Percentiles rank a stretch among this genome's conserved stretches.
phyloP scores from a whole-genome alignment of 192 early-diverging fungal species.

The Coemansia sp. region DNA sequence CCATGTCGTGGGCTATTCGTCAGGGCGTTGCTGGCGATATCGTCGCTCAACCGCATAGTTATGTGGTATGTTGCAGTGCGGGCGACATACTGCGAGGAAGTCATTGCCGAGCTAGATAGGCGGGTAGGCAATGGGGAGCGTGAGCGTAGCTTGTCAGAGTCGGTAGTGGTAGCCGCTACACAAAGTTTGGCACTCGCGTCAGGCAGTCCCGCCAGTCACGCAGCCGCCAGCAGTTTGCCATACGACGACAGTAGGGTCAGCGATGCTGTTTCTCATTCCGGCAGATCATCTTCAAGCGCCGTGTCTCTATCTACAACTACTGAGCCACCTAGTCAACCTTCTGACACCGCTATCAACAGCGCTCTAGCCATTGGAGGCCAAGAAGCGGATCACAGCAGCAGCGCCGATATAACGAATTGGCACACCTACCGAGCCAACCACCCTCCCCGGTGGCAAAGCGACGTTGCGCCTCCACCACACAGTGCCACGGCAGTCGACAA shows the following conservation, averaged over 20 bases:
- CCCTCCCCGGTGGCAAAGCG: neutral
- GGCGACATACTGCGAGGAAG: constrained; percentile 31
- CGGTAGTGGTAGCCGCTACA: neutral
- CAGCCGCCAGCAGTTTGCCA: neutral
- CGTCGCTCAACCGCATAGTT: constrained; percentile 39
- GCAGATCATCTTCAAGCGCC: neutral
- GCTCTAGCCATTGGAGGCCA: neutral
- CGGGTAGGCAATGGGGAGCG: neutral
- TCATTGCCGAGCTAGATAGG: constrained; percentile 20
- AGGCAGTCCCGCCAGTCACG: neutral
- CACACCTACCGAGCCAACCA: neutral
- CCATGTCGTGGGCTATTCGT: constrained; percentile 38
- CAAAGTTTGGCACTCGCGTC: neutral
- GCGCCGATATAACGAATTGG: neutral
- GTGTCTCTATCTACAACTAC: neutral
- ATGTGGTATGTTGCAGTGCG: constrained; percentile 37
- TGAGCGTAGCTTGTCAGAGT: neutral
- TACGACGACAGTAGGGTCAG: neutral
- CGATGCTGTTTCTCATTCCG: neutral
- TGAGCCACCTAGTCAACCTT: neutral
- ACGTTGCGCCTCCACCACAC: neutral
- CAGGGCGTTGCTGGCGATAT: constrained; percentile 37
- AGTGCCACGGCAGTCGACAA: constrained; percentile 17
- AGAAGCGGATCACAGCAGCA: neutral
- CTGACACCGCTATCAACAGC: neutral